Base-by-base conservation (phyloP, 1,284 basidiomycete species). In the Ceratobasidium sp. region DNA sequence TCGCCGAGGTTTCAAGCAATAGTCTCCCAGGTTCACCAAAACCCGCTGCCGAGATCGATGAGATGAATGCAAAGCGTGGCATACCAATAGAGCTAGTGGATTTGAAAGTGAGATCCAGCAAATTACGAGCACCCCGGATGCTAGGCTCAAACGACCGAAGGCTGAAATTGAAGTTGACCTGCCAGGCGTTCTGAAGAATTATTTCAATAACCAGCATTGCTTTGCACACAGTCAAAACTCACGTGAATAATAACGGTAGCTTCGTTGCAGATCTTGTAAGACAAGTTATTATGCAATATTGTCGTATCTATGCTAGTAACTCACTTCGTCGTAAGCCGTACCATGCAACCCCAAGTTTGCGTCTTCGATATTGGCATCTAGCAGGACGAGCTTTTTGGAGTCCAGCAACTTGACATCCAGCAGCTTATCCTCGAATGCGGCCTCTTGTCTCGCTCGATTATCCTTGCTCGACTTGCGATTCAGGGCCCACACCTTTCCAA, bases 201-300 rank as follows among this genome's bases (percentile, higher is more conserved):
- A 8, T 10, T 13, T 56, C 7, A 29, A 27, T 1, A 31, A 29
- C 2, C 25, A 7, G 5, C 7, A 1, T 12, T 15, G 25, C 6
- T 0, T 8, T n/a, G 32, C 10, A 20, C 17, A 13, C 20, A 17
- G 1, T 13, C 29, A 4, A 43, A 10, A 40, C 55, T 0, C 17
- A 57, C 38, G 71, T 80, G 79, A 15, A 81, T 74, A 68, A 81
- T 76, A 52, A 75, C 74, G 1, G 79, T 80, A n/a, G 78, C 73
- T 5, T 73, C 74, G 15, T 43, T 42, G 10, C n/a, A n/a, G 38
- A 42, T 8, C 10, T 42, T 42, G 38, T 10, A 42, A 42, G n/a
- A 8, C n/a, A n/a, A 42, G 38, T n/a, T n/a, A 10, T n/a, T 10
- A 42, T n/a, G 8, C 38, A 10, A 8, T n/a, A n/a, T 8, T n/a